A percentile compares a stretch with the other conserved stretches of the same genome.
Evolutionary conservation across 352 stramenopile genomes (phyloP).

Genomic region (Globisporangium cederbergense): DNA sequence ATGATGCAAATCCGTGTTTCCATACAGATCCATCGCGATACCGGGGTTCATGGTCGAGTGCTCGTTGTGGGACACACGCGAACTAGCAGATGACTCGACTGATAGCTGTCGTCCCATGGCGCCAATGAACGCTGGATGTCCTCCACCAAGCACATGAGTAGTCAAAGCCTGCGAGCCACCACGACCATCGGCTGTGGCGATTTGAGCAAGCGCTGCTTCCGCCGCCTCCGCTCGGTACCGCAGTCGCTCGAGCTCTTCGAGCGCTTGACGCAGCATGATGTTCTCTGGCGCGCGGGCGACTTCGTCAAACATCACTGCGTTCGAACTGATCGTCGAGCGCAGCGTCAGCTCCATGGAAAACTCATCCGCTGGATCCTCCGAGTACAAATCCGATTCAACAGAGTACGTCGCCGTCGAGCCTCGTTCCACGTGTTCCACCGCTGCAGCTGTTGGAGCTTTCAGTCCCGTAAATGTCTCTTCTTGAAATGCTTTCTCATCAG

Average conservation of each 20-base stretch:
- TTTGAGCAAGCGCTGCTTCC: constrained; percentile 47
- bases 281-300: constrained; percentile 20
- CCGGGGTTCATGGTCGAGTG: constrained; percentile 12
- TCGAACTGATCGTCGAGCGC: constrained; percentile 13
- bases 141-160: background rate
- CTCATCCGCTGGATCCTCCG: constrained; percentile 19
- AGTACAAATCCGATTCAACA: constrained; percentile 19
- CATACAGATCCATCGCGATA: constrained; percentile 45
- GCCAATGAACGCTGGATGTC: background rate
- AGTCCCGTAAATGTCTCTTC: constrained; percentile 2
- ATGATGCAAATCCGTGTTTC: constrained; percentile 54
- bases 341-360: constrained; percentile 10
- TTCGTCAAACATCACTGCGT: constrained; percentile 12
- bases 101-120: background rate
- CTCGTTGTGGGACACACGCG: background rate
- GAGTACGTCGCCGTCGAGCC: constrained; percentile 20
- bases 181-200: constrained; percentile 11
- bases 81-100: background rate
- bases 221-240: constrained; percentile 55
- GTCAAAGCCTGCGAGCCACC: background rate
- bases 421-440: constrained; percentile 15
- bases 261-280: constrained; percentile 38
- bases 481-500: constrained; percentile 1
- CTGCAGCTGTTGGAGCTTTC: background rate
- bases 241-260: constrained; percentile 53